Percentiles rank a stretch among this genome's conserved stretches.
phyloP scores from a whole-genome alignment of 2,329 filamentous ascomycete species.

The Xylariaceae sp. region DNA sequence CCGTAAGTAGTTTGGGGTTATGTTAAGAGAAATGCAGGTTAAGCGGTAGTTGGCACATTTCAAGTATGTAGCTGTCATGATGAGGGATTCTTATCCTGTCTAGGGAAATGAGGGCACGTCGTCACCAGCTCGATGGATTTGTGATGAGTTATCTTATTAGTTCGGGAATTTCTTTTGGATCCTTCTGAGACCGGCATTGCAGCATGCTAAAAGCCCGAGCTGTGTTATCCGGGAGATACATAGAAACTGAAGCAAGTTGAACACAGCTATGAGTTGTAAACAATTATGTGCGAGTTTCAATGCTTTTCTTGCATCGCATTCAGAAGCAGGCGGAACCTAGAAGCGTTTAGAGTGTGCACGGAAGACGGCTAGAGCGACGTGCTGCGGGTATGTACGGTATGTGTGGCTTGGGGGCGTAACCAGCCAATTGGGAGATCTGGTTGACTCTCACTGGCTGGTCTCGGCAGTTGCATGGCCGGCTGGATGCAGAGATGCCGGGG shows the following conservation, averaged over 20 bases:
- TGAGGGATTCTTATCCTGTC: neutral
- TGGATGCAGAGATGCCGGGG: neutral
- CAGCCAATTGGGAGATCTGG: conserved; percentile 11
- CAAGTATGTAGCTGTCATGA: neutral
- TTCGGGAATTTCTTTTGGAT: neutral
- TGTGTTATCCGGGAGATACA: too few relatives aligned
- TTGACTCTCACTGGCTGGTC: conserved; percentile 14
- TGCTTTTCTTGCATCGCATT: neutral
- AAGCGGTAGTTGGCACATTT: neutral
- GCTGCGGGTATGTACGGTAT: neutral
- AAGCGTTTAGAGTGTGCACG: neutral
- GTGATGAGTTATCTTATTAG: neutral
- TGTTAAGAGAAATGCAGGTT: too few relatives aligned
- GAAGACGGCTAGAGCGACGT: conserved; percentile 14
- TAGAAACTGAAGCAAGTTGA: too few relatives aligned
- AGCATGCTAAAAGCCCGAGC: too few relatives aligned
- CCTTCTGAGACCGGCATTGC: neutral
- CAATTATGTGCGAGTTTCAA: too few relatives aligned
- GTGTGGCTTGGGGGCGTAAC: conserved; percentile 11
- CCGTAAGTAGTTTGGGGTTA: neutral
- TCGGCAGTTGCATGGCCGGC: conserved; percentile 11
- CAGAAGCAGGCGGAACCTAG: neutral
- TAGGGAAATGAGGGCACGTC: neutral
- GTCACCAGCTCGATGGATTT: neutral
- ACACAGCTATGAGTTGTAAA: too few relatives aligned